A percentile compares a stretch with the other conserved stretches of the same genome.
Conservation (phyloP, 1,284 basidiomycete species). For the Waitea zeae region DNA sequence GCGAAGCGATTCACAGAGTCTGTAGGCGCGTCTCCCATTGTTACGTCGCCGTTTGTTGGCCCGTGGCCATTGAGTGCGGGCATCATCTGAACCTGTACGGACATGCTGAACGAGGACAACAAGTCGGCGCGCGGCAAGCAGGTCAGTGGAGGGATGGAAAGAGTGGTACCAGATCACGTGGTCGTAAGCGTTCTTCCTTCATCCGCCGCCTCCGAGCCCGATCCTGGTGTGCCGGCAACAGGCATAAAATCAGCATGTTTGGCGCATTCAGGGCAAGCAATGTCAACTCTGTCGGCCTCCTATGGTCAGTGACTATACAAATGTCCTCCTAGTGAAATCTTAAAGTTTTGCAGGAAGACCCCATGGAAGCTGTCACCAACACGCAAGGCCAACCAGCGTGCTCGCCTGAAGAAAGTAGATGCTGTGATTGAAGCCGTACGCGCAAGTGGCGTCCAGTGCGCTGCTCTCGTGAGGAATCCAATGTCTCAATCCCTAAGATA, state of each 20-base stretch:
- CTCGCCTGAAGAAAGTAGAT: conserved; percentile 85
- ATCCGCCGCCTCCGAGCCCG: too few relatives aligned
- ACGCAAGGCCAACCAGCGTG: conserved; percentile 81
- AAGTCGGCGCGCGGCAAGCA: too few relatives aligned
- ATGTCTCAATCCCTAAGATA: neutral
- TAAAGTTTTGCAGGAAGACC: conserved; percentile 73
- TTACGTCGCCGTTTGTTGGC: conserved; percentile 21
- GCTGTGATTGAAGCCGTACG: conserved; percentile 80
- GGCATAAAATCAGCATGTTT: too few relatives aligned
- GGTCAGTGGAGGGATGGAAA: too few relatives aligned
- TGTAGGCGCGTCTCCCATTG: conserved; percentile 17
- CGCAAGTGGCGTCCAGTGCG: conserved; percentile 64
- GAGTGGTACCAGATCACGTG: too few relatives aligned
- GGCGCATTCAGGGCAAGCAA: conserved; percentile 58
- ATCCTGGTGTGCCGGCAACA: too few relatives aligned
- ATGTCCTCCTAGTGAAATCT: too few relatives aligned
- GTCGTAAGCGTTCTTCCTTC: too few relatives aligned
- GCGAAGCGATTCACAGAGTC: conserved; percentile 33
- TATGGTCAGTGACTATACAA: conserved; percentile 41
- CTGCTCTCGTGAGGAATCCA: conserved; percentile 49
- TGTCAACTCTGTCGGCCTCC: conserved; percentile 51
- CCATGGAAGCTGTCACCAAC: conserved; percentile 87
- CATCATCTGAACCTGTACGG: conserved; percentile 11
- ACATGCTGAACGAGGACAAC: conserved; percentile 3
- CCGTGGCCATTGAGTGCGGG: conserved; percentile 19